Conservation (phyloP, 441 rosid genomes). For the Francoa sonchifolia region DNA sequence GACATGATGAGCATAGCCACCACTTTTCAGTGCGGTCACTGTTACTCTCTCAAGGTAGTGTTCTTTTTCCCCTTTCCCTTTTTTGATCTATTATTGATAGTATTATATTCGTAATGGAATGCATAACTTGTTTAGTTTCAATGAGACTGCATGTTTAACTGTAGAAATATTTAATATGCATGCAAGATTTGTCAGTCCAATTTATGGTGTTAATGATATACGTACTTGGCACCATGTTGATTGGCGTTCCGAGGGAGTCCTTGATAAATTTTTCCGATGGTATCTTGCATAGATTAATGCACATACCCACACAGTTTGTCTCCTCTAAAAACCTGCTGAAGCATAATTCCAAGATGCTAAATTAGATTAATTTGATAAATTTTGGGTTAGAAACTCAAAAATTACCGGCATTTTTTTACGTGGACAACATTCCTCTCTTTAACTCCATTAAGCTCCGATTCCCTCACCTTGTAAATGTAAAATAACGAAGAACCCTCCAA, state of each 20-base stretch:
- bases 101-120: no score
- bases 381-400: slow-evolving; percentile 12
- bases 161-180: slow-evolving; percentile 9
- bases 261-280: slow-evolving; percentile 72
- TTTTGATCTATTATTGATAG: slow-evolving; percentile 8
- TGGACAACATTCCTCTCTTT: slow-evolving; percentile 74
- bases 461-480: slow-evolving; percentile 48
- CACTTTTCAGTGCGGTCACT: slow-evolving; percentile 55
- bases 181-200: background rate
- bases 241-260: slow-evolving; percentile 68
- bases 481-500: background rate
- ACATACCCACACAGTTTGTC: slow-evolving; percentile 80
- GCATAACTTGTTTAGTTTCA: background rate
- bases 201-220: background rate
- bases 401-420: slow-evolving; percentile 83
- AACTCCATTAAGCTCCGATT: slow-evolving; percentile 60
- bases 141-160: slow-evolving; percentile 10
- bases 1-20: slow-evolving; percentile 42
- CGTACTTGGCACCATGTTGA: slow-evolving; percentile 88
- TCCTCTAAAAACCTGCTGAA: slow-evolving; percentile 89
- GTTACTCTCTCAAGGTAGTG: slow-evolving; percentile 13
- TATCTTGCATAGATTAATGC: slow-evolving; percentile 73
- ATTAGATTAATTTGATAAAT: slow-evolving; percentile 6
- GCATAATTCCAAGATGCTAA: slow-evolving; percentile 4
- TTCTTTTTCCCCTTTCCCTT: slow-evolving; percentile 12